Base-by-base conservation (phyloP, 257 asterid genomes). In the Craterostigma plantagineum region DNA sequence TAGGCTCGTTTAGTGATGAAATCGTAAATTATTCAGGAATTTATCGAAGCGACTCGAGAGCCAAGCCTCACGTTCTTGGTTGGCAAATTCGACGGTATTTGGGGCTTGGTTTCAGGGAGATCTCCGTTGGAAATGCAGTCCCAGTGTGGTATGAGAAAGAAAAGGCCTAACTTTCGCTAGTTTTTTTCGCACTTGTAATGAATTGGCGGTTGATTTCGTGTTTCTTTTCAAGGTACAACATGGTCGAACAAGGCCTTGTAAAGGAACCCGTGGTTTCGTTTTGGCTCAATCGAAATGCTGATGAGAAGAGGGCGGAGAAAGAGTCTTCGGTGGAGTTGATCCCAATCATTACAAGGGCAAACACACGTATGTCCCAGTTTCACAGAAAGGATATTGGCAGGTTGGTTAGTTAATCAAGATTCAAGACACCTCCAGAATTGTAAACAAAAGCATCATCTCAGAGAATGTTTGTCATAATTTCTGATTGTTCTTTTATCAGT, bases 261-360 rank as follows among this genome's bases (percentile, higher is more conserved):
- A 33, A 48, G 13, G 52, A 48, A 11, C 42, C 38, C 23, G 52
- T 48, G 14, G 33, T 48, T 8, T 48, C 52, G 15, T 48, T 48
- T 48, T 48, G 52, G 52, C 52, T 48, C 2, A 48, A 48, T 1
- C 42, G 52, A 2, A 16, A 48, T 3, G 3, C 9, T 10, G 16
- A 14, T 3, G 52, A 34, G 39, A 34, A 48, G 42, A 34, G 30
- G 52, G 52, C 7, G 52, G 52, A 14, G 52, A 48, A 33, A 11
- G 33, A 2, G 52, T 48, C 41, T 48, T 48, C 17, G 52, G 52
- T 35, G 52, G 52, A 7, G 52, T 34, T 34, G 52, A 48, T 48
- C 52, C 42, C 3, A 48, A 48, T 11, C 52, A 48, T 16, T 48
- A 30, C 13, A 48, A 33, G 33, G 52, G 52, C 7, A 14, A 48